These are phyloP conservation scores for Kwoniella dendrophila DNA, from an alignment of 768 basidiomycete genomes.

Conservation along the genomic window DNA sequence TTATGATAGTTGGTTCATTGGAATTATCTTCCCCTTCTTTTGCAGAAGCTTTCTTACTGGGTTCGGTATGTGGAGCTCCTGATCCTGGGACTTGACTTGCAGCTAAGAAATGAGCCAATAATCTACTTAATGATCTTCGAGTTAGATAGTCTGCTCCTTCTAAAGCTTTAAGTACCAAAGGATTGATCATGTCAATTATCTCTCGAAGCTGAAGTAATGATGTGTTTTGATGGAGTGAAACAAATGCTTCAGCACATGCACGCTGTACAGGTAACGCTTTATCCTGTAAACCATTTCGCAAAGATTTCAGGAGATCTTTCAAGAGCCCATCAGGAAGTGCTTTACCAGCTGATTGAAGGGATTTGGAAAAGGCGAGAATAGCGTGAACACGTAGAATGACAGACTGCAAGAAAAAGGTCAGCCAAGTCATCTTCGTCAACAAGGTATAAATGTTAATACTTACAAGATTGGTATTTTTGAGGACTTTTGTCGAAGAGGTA, in stretches of 20 bases:
- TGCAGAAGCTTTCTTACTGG: slow-evolving; percentile 60
- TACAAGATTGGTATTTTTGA: slow-evolving; percentile 70
- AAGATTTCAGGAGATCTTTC: slow-evolving; percentile 83
- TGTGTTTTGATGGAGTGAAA: slow-evolving; percentile 64
- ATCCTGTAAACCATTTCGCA: slow-evolving; percentile 73
- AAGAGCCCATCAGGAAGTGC: slow-evolving; percentile 75
- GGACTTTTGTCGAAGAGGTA: slow-evolving; percentile 66
- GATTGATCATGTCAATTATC: slow-evolving; percentile 77
- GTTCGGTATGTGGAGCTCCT: slow-evolving; percentile 59
- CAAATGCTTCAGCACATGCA: slow-evolving; percentile 70
- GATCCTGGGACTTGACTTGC: slow-evolving; percentile 73
- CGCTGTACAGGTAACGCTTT: slow-evolving; percentile 84
- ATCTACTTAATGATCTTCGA: slow-evolving; percentile 73
- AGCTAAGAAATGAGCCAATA: slow-evolving; percentile 81
- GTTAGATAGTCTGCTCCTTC: slow-evolving; percentile 83
- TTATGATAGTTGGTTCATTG: slow-evolving; percentile 63
- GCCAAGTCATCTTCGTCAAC: background rate
- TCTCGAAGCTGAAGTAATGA: slow-evolving; percentile 63
- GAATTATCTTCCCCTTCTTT: slow-evolving; percentile 61
- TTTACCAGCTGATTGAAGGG: slow-evolving; percentile 75
- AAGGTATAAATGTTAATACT: slow-evolving; percentile 47
- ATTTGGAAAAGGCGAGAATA: slow-evolving; percentile 73
- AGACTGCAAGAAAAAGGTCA: slow-evolving; percentile 63
- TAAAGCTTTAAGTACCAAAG: slow-evolving; percentile 69
- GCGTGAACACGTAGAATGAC: slow-evolving; percentile 82